A percentile compares a stretch with the other conserved stretches of the same genome.
phyloP scores from a whole-genome alignment of 768 basidiomycete genomes.

The Tylopilus vinaceipallidus region DNA sequence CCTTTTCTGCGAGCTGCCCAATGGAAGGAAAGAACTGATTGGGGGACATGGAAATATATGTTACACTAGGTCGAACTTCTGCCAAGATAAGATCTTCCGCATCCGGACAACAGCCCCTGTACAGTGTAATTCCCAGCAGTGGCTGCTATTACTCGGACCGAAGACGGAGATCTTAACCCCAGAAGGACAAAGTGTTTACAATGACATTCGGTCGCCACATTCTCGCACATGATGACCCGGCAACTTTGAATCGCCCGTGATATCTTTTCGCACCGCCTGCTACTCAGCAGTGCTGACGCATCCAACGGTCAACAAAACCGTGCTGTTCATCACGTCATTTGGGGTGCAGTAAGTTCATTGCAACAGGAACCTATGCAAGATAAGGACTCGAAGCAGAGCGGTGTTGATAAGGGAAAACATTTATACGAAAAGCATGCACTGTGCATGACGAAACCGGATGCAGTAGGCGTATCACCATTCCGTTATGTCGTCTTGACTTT shows the following conservation, averaged over 20 bases:
- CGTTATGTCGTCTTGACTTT: constrained; percentile 29
- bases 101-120: constrained; percentile 3
- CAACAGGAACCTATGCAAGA: constrained; percentile 18
- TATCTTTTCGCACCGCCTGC: background rate
- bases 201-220: too few species aligned
- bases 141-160: too few species aligned
- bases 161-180: too few species aligned
- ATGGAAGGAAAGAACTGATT: constrained; percentile 54
- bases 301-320: background rate
- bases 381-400: background rate
- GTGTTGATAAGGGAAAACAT: background rate
- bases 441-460: background rate
- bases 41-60: constrained; percentile 22
- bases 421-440: constrained; percentile 1
- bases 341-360: constrained; percentile 13
- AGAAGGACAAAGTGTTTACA: too few species aligned
- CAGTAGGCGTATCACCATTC: background rate
- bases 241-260: too few species aligned
- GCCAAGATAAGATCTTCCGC: constrained; percentile 6
- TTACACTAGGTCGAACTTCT: too few species aligned
- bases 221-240: too few species aligned
- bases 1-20: constrained; percentile 49
- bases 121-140: too few species aligned
- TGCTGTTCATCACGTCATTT: constrained; percentile 11
- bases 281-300: background rate